Evolutionary conservation across 768 basidiomycete genomes (phyloP), one percentile per base, ranked within the genome.

Genomic region (Kwoniella dendrophila): DNA sequence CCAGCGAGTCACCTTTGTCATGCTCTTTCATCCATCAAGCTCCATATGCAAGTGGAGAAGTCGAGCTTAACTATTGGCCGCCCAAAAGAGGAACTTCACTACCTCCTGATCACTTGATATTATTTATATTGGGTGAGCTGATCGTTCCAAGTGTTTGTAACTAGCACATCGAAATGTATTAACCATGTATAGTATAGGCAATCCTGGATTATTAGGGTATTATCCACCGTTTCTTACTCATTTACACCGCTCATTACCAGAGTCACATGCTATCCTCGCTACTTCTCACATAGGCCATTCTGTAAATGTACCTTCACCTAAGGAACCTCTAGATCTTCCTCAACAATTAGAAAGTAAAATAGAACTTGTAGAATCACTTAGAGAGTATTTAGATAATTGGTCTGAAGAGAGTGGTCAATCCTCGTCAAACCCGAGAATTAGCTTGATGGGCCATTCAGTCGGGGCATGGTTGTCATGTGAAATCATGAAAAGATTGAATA

Each of bases 381-480:
- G 63, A 27, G 16, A 8, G 2, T 60, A 62, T 47, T 54, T 75
- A 26, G 62, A 64, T 30, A 59, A 24, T n/a, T 69, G 72, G 69
- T 49, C 68, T 1, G n/a, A 16, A 6, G 69, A 68, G 22, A 33
- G 32, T 26, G 56, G 32, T n/a, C 18, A 43, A n/a, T 29, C 14
- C 41, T 18, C n/a, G 16, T 27, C 27, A 22, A 10, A 32, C 22
- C 20, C 47, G 59, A 24, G 60, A 55, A 49, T 57, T 76, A 12
- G 62, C 8, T 56, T 79, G 32, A 74, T 78, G 68, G 76, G 75
- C 8, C 89, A 91, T 64, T 89, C 87, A 56, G 84, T 90, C 14
- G 90, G 90, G 1, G 79, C 84, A 1, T 92, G 89, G 88, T 80
- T 91, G 53, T 73, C 83, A 3, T 70, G 85, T 30, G 85, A 90